Evolutionary conservation across 495 filamentous ascomycete genomes (phyloP).

Genomic region (Umbilicaria muhlenbergii): DNA sequence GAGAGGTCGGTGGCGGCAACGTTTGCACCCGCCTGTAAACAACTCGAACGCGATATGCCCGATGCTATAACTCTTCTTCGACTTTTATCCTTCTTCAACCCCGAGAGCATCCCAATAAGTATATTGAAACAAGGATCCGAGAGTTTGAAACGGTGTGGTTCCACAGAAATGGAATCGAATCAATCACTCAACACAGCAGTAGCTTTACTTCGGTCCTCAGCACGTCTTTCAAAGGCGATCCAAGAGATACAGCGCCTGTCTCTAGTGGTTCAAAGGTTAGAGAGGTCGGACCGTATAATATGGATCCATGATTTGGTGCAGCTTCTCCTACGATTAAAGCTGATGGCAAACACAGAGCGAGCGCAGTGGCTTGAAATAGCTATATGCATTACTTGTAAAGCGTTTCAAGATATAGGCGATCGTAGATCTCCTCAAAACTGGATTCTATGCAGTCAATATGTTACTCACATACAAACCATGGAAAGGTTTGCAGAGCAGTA

Average conservation of each 20-base stretch:
- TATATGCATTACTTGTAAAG: constrained; percentile 4
- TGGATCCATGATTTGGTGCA: constrained; percentile 4
- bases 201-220: neutral
- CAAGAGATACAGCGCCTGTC: constrained; percentile 4
- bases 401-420: constrained; percentile 4
- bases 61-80: constrained; percentile 2
- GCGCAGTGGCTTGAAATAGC: constrained; percentile 2
- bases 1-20: constrained; percentile 6
- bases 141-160: too few species aligned
- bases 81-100: constrained; percentile 1
- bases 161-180: too few species aligned
- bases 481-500: constrained; percentile 6
- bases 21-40: neutral
- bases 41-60: neutral
- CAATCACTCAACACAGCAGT: neutral
- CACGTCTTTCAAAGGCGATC: constrained; percentile 1
- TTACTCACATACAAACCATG: constrained; percentile 8
- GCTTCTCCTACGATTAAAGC: constrained; percentile 1
- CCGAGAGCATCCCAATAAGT: constrained; percentile 3
- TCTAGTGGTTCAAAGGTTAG: neutral
- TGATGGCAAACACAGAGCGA: constrained; percentile 1
- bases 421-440: constrained; percentile 1
- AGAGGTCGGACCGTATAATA: neutral
- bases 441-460: constrained; percentile 5
- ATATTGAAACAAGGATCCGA: constrained; percentile 3